Evolutionary conservation across 2,329 filamentous ascomycete genomes (phyloP).

Genomic region (Phyllosticta citriasiana): DNA sequence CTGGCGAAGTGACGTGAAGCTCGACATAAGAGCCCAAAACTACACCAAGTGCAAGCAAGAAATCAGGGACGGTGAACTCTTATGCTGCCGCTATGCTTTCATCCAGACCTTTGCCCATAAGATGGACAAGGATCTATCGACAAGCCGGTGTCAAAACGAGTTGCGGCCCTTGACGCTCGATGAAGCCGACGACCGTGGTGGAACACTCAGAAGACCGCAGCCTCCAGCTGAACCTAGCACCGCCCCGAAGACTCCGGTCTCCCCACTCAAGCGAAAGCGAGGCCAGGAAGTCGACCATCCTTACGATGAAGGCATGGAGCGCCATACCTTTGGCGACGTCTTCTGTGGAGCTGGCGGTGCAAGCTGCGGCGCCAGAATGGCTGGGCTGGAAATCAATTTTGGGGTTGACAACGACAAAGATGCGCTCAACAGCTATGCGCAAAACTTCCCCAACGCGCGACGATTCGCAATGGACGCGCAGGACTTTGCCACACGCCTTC

Average conservation of each 20-base stretch:
- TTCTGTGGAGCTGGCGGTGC: slow-evolving; percentile 67
- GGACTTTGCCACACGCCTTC: slow-evolving; percentile 35
- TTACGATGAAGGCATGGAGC: background rate
- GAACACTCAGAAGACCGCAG: background rate
- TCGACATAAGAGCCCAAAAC: background rate
- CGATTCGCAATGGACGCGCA: slow-evolving; percentile 16
- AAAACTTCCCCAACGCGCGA: slow-evolving; percentile 43
- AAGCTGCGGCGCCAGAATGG: slow-evolving; percentile 50
- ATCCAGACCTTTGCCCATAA: background rate
- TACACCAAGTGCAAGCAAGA: background rate
- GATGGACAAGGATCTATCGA: background rate
- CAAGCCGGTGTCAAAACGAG: background rate
- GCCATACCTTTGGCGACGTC: slow-evolving; percentile 59
- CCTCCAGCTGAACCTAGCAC: background rate
- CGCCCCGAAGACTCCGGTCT: background rate
- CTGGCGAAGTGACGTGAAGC: background rate
- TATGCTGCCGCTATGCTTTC: background rate
- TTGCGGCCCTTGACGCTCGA: background rate
- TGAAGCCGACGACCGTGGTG: background rate
- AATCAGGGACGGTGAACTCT: background rate
- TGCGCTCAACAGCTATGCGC: slow-evolving; percentile 48
- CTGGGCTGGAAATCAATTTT: slow-evolving; percentile 50
- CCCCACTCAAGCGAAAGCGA: background rate
- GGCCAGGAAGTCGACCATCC: background rate
- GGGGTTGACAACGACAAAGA: slow-evolving; percentile 53